These are phyloP conservation scores for Ascoidea tarda DNA, from an alignment of 805 yeast species.

Conservation along the genomic window DNA sequence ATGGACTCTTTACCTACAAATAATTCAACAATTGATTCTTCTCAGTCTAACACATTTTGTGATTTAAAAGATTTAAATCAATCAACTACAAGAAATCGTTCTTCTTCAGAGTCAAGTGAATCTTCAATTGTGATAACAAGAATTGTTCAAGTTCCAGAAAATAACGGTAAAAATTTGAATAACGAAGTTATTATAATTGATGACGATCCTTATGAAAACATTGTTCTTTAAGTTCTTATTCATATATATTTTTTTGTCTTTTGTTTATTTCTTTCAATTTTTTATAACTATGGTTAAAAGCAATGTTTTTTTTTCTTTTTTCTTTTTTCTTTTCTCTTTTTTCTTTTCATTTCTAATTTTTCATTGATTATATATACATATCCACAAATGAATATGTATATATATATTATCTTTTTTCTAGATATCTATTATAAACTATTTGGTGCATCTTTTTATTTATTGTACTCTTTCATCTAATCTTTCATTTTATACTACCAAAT, in stretches of 20 bases:
- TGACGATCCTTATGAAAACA: background rate
- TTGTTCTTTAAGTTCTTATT: background rate
- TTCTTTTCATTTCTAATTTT: no score
- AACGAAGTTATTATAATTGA: background rate
- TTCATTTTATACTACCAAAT: conserved; percentile 57
- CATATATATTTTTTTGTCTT: no score
- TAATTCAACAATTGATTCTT: conserved; percentile 1
- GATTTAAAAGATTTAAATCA: conserved; percentile 8
- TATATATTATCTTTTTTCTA: no score
- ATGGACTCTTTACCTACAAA: background rate
- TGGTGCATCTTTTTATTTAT: no score
- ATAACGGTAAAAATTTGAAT: no score
- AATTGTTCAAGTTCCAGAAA: background rate
- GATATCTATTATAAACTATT: no score
- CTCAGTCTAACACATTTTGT: conserved; percentile 1
- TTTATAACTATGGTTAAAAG: no score
- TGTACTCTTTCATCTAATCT: no score
- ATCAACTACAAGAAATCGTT: conserved; percentile 1
- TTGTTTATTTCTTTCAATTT: no score
- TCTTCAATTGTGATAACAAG: background rate
- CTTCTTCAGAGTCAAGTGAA: background rate
- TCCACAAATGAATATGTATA: no score
- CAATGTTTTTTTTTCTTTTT: no score
- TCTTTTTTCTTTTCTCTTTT: background rate
- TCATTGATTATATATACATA: no score